A percentile compares a stretch with the other conserved stretches of the same genome.
These are phyloP conservation scores for Mortierella sp. DNA, from an alignment of 371 early-diverging fungal genomes.

Conservation along the genomic window DNA sequence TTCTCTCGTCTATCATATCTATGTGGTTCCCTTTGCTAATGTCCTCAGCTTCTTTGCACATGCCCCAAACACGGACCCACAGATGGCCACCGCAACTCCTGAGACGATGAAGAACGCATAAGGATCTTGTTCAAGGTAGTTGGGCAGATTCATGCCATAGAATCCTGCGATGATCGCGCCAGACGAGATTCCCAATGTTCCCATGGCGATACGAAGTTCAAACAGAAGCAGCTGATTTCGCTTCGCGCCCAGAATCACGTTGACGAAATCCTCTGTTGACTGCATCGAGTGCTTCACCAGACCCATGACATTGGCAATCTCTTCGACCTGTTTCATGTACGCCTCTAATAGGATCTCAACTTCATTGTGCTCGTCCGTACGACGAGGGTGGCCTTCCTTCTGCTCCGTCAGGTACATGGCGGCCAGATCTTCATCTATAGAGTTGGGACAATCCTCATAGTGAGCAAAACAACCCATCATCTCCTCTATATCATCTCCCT, in stretches of 20 bases:
- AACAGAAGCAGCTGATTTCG: conserved; percentile 85
- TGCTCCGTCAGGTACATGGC: conserved; percentile 88
- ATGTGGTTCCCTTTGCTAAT: conserved; percentile 28
- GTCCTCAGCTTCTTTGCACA: conserved; percentile 26
- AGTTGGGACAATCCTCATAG: background rate
- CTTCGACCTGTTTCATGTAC: conserved; percentile 86
- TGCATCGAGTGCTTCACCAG: conserved; percentile 77
- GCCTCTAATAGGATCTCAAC: conserved; percentile 88
- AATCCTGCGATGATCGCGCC: conserved; percentile 75
- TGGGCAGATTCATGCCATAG: conserved; percentile 90
- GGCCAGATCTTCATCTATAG: conserved; percentile 85
- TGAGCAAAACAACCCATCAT: background rate
- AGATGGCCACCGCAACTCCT: conserved; percentile 54
- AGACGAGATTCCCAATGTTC: conserved; percentile 76
- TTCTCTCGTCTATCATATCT: too few relatives aligned
- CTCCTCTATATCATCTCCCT: too few relatives aligned
- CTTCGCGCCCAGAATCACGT: conserved; percentile 82
- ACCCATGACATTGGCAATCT: conserved; percentile 75
- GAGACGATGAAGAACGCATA: conserved; percentile 72
- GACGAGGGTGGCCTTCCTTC: conserved; percentile 63
- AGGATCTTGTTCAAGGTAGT: conserved; percentile 72
- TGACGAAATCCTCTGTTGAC: conserved; percentile 86
- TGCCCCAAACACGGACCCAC: conserved; percentile 18
- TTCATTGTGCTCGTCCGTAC: conserved; percentile 80
- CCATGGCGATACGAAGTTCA: conserved; percentile 81